Percentiles rank a stretch among this genome's conserved stretches.
These are phyloP conservation scores for Drechslera avenae DNA, from an alignment of 2,329 filamentous ascomycete species.

Conservation along the genomic window DNA sequence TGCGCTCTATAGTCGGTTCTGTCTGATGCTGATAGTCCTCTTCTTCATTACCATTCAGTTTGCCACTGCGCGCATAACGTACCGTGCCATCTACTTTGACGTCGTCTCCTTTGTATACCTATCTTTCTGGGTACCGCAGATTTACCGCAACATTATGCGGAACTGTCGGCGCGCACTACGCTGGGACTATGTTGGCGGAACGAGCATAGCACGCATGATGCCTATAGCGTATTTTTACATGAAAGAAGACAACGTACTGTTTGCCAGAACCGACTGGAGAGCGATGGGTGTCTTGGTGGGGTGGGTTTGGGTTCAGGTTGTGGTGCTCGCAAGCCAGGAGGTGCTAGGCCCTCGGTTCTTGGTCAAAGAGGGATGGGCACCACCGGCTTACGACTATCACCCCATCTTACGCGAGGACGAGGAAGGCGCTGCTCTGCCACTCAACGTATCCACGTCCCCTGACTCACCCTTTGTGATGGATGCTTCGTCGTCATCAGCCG, in stretches of 20 bases:
- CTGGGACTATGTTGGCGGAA: conserved; percentile 88
- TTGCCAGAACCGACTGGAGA: conserved; percentile 69
- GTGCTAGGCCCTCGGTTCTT: conserved; percentile 88
- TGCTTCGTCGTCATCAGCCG: conserved; percentile 17
- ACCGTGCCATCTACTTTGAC: conserved; percentile 63
- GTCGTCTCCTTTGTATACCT: conserved; percentile 74
- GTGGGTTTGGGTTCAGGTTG: conserved; percentile 89
- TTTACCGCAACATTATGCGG: conserved; percentile 84
- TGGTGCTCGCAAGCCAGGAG: conserved; percentile 79
- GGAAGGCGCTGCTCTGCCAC: conserved; percentile 74
- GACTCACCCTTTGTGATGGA: conserved; percentile 17
- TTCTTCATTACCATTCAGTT: conserved; percentile 66
- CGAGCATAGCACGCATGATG: conserved; percentile 76
- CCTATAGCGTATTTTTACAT: conserved; percentile 88
- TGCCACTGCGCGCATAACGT: conserved; percentile 59
- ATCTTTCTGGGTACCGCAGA: conserved; percentile 91
- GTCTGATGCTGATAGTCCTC: conserved; percentile 62
- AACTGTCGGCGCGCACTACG: conserved; percentile 91
- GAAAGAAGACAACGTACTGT: conserved; percentile 77
- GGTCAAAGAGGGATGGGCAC: conserved; percentile 69
- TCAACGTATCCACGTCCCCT: conserved; percentile 61
- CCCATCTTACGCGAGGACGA: conserved; percentile 86
- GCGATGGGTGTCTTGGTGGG: conserved; percentile 68
- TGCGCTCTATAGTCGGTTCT: conserved; percentile 66
- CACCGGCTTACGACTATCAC: conserved; percentile 90